These are phyloP conservation scores for Aureobasidium pullulans DNA, from an alignment of 2,329 filamentous ascomycete species.

Conservation along the genomic window DNA sequence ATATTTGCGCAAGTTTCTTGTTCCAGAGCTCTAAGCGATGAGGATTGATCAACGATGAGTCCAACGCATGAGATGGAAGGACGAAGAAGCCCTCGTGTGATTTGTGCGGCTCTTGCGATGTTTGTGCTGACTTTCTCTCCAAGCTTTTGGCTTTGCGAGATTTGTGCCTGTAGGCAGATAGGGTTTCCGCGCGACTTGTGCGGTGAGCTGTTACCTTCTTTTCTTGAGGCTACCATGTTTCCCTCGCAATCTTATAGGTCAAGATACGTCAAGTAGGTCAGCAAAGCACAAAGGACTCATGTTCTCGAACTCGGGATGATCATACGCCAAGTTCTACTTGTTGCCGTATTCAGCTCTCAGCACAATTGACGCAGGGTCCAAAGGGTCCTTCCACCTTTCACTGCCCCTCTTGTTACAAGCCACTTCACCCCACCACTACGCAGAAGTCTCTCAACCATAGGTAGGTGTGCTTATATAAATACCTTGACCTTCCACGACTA, in stretches of 20 bases:
- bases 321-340: neutral
- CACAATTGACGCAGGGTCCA: slow-evolving; percentile 9
- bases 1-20: slow-evolving; percentile 1
- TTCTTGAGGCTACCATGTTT: neutral
- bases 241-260: neutral
- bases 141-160: neutral
- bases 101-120: neutral
- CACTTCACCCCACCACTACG: neutral
- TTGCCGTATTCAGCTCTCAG: neutral
- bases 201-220: neutral
- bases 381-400: neutral
- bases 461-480: neutral
- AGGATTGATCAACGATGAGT: neutral
- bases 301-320: neutral
- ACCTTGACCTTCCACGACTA: neutral
- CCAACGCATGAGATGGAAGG: too few relatives aligned
- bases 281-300: neutral
- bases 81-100: neutral
- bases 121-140: neutral
- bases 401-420: neutral
- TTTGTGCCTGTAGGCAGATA: neutral
- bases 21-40: neutral
- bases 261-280: neutral
- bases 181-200: neutral
- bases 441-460: neutral